Evolutionary conservation across 2,329 filamentous ascomycete genomes (phyloP).

Genomic region (Graphilbum sp.): DNA sequence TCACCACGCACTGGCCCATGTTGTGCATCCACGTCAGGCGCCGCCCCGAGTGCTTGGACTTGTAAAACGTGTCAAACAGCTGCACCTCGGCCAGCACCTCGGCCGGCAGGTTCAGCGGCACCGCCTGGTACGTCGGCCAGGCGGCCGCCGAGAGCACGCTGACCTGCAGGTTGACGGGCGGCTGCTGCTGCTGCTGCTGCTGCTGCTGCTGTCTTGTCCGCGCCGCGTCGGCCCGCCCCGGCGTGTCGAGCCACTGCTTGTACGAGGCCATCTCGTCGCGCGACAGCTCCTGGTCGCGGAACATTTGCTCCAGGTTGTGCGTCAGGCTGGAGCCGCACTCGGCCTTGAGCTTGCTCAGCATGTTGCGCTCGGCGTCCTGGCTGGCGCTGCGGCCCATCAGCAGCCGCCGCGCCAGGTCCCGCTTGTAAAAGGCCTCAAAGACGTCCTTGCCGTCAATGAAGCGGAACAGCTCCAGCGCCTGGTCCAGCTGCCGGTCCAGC

Average conservation of each 20-base stretch:
- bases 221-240: slow-evolving; percentile 25
- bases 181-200: not conserved
- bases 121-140: slow-evolving; percentile 73
- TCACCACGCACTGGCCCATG: slow-evolving; percentile 78
- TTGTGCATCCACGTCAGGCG: slow-evolving; percentile 84
- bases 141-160: slow-evolving; percentile 81
- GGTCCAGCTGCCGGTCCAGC: slow-evolving; percentile 80
- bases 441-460: slow-evolving; percentile 96
- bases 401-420: slow-evolving; percentile 75
- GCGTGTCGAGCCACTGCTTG: slow-evolving; percentile 35
- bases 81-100: slow-evolving; percentile 62
- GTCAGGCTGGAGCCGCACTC: slow-evolving; percentile 93
- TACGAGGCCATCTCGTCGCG: slow-evolving; percentile 89
- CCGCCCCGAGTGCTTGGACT: slow-evolving; percentile 74
- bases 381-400: slow-evolving; percentile 88
- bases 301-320: slow-evolving; percentile 97
- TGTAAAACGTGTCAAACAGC: slow-evolving; percentile 74
- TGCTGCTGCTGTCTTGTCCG: slow-evolving; percentile 16
- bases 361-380: slow-evolving; percentile 87
- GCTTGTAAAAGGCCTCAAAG: slow-evolving; percentile 99
- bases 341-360: slow-evolving; percentile 79
- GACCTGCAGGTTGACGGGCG: slow-evolving; percentile 58
- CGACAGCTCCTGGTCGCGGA: slow-evolving; percentile 90
- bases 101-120: slow-evolving; percentile 51
- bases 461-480: slow-evolving; percentile 84